Base-by-base conservation (phyloP, 805 yeast genomes). In the Saccharomycopsis olivae region DNA sequence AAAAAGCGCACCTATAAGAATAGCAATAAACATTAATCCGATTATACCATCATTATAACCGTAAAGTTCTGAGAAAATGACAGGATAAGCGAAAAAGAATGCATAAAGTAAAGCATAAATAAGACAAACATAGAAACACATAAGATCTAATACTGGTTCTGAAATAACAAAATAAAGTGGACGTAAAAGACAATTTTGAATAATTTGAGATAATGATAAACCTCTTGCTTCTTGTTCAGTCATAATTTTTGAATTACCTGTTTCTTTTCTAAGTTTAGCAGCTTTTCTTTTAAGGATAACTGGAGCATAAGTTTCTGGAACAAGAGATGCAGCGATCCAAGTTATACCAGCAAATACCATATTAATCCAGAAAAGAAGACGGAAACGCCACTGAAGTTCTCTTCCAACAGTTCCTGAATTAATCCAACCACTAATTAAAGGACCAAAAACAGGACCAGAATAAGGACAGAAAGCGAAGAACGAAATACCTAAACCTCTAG, bases 51-150 rank as follows among this genome's bases (percentile, higher is more conserved):
- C 94, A 49, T 78, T 68, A 60, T 67, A 86, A 35, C 77, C 85
- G 53, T 87, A 83, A 39, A 86, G 67, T 40, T 77, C 81, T 40
- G 68, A 71, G 58, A 87, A 87, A 38, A 87, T 84, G 39, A 80
- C 94, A 3, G 96, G 96, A 61, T 82, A 87, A 1, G 96, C 96
- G 62, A 86, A 87, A 75, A 87, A 87, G 66, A 87, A 87, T 10
- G 95, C 95, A 54, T 87, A 87, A 38, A 87, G 66, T 56, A 87
- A 67, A n/a, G 95, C 79, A 64, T 87, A 87, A 58, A 87, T 85
- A 56, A 87, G 68, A 48, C 94, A 87, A 46, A 87, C 89, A 59
- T 85, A 87, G 51, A 74, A 72, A 59, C 94, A 85, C 68, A 87
- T 74, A 50, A 85, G 64, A 53, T 77, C 92, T 52, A 87, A 64